Evolutionary conservation across 768 basidiomycete species (phyloP).

Genomic region (Russula lepida): DNA sequence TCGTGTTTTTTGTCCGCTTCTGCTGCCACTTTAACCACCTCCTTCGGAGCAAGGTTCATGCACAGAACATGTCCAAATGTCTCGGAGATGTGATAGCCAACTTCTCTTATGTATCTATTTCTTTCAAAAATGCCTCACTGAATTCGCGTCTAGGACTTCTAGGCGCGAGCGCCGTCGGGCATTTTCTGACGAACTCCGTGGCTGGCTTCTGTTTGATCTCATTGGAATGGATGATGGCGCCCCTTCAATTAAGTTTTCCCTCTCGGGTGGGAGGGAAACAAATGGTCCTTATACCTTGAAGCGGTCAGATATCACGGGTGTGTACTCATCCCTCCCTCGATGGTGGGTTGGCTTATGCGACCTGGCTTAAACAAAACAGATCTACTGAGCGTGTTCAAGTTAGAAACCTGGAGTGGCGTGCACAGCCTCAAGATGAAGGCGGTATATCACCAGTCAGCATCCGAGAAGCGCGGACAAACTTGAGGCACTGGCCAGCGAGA

Average conservation of each 20-base stretch:
- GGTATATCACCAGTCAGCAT: slow-evolving; percentile 43
- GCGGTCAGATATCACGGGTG: slow-evolving; percentile 63
- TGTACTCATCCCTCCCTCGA: slow-evolving; percentile 20
- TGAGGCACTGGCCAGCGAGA: slow-evolving; percentile 60
- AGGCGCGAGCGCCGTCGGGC: too few relatives aligned
- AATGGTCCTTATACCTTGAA: slow-evolving; percentile 53
- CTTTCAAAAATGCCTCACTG: too few relatives aligned
- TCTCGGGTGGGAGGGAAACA: slow-evolving; percentile 50
- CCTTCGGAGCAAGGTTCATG: too few relatives aligned
- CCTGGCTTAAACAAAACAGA: slow-evolving; percentile 31
- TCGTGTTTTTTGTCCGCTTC: slow-evolving; percentile 34
- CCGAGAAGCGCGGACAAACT: slow-evolving; percentile 51
- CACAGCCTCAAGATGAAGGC: slow-evolving; percentile 36
- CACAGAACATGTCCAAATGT: slow-evolving; percentile 71
- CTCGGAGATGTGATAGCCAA: slow-evolving; percentile 66
- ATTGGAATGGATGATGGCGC: slow-evolving; percentile 72
- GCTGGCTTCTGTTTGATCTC: slow-evolving; percentile 79
- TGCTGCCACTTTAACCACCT: not conserved
- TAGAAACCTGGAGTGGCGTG: slow-evolving; percentile 52
- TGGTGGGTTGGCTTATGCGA: not conserved
- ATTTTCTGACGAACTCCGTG: slow-evolving; percentile 75
- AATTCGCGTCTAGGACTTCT: too few relatives aligned
- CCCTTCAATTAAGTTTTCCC: slow-evolving; percentile 69
- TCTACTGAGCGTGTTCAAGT: slow-evolving; percentile 49
- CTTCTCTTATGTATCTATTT: too few relatives aligned